phyloP scores from a whole-genome alignment of 306 rosid genomes.

The Cucurbita moschata region DNA sequence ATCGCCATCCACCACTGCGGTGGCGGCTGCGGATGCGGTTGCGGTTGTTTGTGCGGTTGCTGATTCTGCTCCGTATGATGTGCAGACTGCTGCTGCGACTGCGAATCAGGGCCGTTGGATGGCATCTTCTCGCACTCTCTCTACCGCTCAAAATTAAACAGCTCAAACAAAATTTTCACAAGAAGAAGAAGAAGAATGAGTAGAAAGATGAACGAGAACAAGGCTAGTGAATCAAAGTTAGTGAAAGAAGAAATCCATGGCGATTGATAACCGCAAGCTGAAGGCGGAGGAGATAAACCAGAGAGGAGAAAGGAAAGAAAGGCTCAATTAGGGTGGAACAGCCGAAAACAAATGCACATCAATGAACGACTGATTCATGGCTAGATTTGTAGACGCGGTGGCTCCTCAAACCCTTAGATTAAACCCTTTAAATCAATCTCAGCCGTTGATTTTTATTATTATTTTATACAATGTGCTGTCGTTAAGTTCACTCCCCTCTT shows the following conservation, averaged over 20 bases:
- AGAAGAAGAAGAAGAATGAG: neutral
- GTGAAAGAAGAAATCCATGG: neutral
- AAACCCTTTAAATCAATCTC: neutral
- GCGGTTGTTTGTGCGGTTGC: neutral
- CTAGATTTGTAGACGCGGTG: slow-evolving; percentile 3
- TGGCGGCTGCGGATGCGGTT: neutral
- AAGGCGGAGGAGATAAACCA: neutral
- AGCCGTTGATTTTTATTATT: neutral
- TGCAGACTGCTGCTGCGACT: neutral
- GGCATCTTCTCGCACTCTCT: neutral
- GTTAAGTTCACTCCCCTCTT: neutral
- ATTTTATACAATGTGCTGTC: neutral
- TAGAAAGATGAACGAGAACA: neutral
- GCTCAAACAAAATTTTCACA: neutral
- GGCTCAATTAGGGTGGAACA: slow-evolving; percentile 7
- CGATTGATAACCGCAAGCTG: neutral
- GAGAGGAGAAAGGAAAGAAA: neutral
- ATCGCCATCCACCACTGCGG: slow-evolving; percentile 6
- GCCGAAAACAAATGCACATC: neutral
- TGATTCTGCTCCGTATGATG: neutral
- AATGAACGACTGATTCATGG: neutral
- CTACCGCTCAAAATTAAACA: neutral
- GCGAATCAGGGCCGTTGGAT: slow-evolving; percentile 2
- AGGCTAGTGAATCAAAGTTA: neutral
- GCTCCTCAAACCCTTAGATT: neutral